Conservation (phyloP, 441 rosid species). For the Erysimum cheiri region DNA sequence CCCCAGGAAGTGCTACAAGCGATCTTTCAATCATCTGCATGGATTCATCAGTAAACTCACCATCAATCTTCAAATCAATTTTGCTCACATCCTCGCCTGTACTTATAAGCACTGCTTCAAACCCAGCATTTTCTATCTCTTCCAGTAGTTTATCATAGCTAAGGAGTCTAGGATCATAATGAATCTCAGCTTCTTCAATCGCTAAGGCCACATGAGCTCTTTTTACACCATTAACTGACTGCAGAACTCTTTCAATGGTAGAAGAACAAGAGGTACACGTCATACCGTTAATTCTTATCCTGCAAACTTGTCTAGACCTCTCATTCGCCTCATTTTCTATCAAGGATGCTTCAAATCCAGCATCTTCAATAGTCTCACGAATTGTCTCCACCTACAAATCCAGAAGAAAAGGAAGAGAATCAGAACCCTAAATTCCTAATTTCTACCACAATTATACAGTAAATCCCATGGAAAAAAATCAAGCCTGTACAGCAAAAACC, state of each 20-base stretch:
- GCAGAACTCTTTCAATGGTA: slow-evolving; percentile 71
- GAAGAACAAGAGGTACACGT: slow-evolving; percentile 86
- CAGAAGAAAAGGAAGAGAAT: neutral
- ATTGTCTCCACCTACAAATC: slow-evolving; percentile 65
- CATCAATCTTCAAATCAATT: slow-evolving; percentile 77
- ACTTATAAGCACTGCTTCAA: slow-evolving; percentile 73
- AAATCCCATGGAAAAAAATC: neutral
- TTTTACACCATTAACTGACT: slow-evolving; percentile 65
- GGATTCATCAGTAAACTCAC: slow-evolving; percentile 53
- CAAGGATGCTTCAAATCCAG: slow-evolving; percentile 74
- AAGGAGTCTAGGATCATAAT: slow-evolving; percentile 60
- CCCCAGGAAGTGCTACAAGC: slow-evolving; percentile 86
- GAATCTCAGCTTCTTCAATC: slow-evolving; percentile 86
- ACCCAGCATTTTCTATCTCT: slow-evolving; percentile 72
- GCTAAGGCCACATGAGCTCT: slow-evolving; percentile 87
- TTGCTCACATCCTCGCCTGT: slow-evolving; percentile 73
- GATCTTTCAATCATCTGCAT: slow-evolving; percentile 60
- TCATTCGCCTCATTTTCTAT: slow-evolving; percentile 61
- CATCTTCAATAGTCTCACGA: slow-evolving; percentile 80
- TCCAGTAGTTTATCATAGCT: slow-evolving; percentile 49
- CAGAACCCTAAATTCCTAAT: slow-evolving; percentile 10
- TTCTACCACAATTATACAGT: neutral
- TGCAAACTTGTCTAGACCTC: slow-evolving; percentile 65
- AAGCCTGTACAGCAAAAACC: neutral
- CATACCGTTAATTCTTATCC: slow-evolving; percentile 81